Evolutionary conservation across 2,329 filamentous ascomycete genomes (phyloP).

Genomic region (Calonectria pauciramosa): DNA sequence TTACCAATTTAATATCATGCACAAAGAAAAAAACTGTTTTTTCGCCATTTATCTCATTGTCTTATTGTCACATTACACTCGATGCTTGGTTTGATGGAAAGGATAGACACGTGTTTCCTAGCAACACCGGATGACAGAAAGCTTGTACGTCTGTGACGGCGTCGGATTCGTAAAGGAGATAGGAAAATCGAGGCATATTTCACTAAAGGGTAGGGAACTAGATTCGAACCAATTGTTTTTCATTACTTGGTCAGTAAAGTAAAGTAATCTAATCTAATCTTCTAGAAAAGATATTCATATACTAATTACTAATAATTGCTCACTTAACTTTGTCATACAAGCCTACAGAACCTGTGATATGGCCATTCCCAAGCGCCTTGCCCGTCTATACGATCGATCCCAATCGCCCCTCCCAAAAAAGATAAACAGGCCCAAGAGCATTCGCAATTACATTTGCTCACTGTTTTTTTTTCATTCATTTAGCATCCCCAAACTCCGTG

Average conservation of each 20-base stretch:
- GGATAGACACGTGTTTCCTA: not conserved
- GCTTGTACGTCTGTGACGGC: not conserved
- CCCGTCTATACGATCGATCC: not conserved
- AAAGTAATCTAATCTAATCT: not conserved
- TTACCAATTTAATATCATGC: not conserved
- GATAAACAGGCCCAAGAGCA: not conserved
- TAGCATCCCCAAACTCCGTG: not conserved
- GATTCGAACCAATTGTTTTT: not conserved
- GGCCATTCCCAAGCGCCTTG: not conserved
- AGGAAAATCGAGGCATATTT: not conserved
- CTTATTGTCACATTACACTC: not conserved
- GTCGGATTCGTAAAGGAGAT: not conserved
- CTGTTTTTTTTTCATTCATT: not conserved
- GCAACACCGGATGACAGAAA: not conserved
- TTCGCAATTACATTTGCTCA: not conserved
- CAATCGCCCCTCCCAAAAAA: not conserved
- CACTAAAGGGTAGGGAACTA: not conserved
- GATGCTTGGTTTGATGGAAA: not conserved
- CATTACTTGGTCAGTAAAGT: not conserved
- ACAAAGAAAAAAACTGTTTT: not conserved
- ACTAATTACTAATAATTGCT: conserved; percentile 1
- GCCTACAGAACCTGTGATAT: not conserved
- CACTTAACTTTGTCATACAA: not conserved
- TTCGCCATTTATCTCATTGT: not conserved
- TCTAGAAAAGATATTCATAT: not conserved